These are phyloP conservation scores for Fusarium sp. DNA, from an alignment of 2,329 filamentous ascomycete species.

Conservation along the genomic window DNA sequence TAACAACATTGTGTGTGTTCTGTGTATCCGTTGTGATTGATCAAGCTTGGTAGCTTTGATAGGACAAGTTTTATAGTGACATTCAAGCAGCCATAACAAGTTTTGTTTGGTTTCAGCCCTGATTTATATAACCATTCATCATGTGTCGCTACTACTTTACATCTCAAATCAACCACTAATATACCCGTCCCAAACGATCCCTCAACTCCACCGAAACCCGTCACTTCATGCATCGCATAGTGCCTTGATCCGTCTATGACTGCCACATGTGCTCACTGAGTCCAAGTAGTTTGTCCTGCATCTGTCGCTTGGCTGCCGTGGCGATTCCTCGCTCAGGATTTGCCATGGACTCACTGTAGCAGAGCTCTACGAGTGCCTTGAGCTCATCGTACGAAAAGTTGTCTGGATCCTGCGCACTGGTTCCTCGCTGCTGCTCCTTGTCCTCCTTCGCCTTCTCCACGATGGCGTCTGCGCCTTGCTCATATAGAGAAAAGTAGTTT, in stretches of 20 bases:
- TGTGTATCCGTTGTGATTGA: background rate
- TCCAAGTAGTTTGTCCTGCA: conserved; percentile 76
- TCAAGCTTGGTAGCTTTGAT: background rate
- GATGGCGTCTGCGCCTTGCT: conserved; percentile 72
- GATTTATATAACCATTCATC: conserved; percentile 12
- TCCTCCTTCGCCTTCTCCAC: conserved; percentile 69
- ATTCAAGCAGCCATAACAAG: background rate
- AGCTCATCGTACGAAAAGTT: conserved; percentile 74
- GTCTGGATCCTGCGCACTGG: conserved; percentile 51
- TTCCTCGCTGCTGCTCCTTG: conserved; percentile 51
- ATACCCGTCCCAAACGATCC: conserved; percentile 14
- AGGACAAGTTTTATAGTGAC: background rate
- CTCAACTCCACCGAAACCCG: conserved; percentile 23
- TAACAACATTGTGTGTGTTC: background rate
- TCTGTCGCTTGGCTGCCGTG: conserved; percentile 72
- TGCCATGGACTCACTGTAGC: conserved; percentile 73
- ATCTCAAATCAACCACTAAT: background rate
- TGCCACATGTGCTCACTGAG: conserved; percentile 81
- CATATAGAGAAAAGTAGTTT: conserved; percentile 77
- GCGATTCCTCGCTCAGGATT: conserved; percentile 76
- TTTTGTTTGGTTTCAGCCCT: background rate
- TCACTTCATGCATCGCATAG: background rate
- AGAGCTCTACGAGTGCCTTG: conserved; percentile 73
- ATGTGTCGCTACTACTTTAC: conserved; percentile 5
- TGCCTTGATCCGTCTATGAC: conserved; percentile 41